Conservation (phyloP, 1,284 basidiomycete species). For the Peniophora sp. region DNA sequence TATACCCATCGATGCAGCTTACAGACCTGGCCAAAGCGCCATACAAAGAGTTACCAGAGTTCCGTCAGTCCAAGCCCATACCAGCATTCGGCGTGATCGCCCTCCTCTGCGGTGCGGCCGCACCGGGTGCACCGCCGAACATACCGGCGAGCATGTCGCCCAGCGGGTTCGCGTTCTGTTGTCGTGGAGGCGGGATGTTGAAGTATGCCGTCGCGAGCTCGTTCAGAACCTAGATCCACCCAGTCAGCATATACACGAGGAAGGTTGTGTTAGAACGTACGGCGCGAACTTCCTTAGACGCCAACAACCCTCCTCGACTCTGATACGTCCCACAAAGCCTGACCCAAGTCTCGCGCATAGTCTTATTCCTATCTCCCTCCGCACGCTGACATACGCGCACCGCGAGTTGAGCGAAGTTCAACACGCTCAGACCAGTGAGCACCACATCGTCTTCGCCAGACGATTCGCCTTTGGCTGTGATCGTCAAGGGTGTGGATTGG, state of each 20-base stretch:
- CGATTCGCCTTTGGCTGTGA: constrained; percentile 10
- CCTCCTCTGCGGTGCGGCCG: constrained; percentile 3
- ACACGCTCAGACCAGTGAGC: constrained; percentile 61
- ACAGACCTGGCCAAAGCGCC: too few species aligned
- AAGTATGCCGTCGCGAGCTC: constrained; percentile 73
- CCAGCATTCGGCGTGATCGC: constrained; percentile 8
- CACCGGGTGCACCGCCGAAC: constrained; percentile 45
- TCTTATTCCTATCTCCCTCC: constrained; percentile 65
- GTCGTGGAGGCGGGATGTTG: constrained; percentile 66
- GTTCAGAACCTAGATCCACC: constrained; percentile 24
- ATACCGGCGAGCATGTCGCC: constrained; percentile 80
- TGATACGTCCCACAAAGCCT: constrained; percentile 77
- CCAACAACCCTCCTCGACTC: constrained; percentile 52
- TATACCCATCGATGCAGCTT: too few species aligned
- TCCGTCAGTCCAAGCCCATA: constrained; percentile 7
- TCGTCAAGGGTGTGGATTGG: constrained; percentile 27
- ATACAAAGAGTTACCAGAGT: too few species aligned
- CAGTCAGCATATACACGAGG: constrained; percentile 1
- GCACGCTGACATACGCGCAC: constrained; percentile 79
- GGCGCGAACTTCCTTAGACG: constrained; percentile 63
- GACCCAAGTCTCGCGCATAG: constrained; percentile 74
- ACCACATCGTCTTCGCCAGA: constrained; percentile 44
- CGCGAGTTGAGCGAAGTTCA: constrained; percentile 87
- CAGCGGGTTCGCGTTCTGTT: constrained; percentile 67
- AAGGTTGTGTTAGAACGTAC: constrained; percentile 39